Evolutionary conservation across 75 land plant genomes (phyloP).

Genomic region (Selaginella tamariscina): DNA sequence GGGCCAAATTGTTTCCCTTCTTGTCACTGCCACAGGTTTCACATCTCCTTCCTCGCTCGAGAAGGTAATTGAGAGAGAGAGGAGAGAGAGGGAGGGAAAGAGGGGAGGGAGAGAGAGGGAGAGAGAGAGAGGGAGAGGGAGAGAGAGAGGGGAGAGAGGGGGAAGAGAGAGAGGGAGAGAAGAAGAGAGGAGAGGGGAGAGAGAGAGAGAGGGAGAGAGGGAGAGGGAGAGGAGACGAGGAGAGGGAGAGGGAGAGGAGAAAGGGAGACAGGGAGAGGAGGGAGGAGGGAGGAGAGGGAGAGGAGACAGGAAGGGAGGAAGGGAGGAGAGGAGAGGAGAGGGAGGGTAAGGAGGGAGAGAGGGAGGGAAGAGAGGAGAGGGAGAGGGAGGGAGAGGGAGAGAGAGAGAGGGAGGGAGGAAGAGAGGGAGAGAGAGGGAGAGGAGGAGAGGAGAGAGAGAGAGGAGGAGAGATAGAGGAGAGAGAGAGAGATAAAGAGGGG

Average conservation of each 20-base stretch:
- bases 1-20: conserved; percentile 67
- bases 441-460: background rate
- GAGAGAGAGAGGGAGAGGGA: background rate
- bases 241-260: background rate
- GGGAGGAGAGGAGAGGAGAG: background rate
- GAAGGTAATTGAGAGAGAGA: conserved; percentile 32
- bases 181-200: background rate
- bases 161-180: background rate
- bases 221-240: background rate
- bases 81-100: background rate
- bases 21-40: conserved; percentile 76
- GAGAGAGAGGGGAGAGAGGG: background rate
- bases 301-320: background rate
- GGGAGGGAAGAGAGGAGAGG: background rate
- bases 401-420: background rate
- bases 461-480: background rate
- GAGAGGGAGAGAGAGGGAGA: background rate
- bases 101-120: background rate
- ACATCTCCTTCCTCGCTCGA: conserved; percentile 63
- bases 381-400: background rate
- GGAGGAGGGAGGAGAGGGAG: background rate
- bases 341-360: background rate
- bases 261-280: background rate
- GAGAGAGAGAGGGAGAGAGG: background rate
- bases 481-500: background rate